Conservation (phyloP, 148 eudicot genomes). For the Fagopyrum homotropicum region DNA sequence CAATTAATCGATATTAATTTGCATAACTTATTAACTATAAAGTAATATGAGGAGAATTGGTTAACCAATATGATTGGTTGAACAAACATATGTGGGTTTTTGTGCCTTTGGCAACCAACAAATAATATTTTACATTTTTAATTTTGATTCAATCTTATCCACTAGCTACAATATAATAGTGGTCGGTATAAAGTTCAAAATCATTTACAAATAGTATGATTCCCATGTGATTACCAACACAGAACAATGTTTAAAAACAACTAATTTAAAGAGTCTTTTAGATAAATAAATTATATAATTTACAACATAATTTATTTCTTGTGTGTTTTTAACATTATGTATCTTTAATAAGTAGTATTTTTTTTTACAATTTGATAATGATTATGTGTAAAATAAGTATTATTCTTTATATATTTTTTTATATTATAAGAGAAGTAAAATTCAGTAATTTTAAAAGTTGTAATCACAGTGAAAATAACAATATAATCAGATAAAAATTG, state of each 20-base stretch:
- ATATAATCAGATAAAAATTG: background rate
- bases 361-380: background rate
- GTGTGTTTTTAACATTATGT: no score
- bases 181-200: background rate
- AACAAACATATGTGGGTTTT: background rate
- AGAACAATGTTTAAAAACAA: background rate
- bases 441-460: no score
- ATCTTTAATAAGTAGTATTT: no score
- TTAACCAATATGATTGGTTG: no score
- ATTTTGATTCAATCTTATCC: background rate
- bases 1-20: no score
- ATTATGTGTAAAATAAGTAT: background rate
- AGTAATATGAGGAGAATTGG: background rate
- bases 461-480: no score
- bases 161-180: background rate
- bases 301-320: no score
- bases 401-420: no score
- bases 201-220: background rate
- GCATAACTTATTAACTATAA: no score
- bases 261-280: background rate
- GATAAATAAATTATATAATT: no score
- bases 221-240: slow-evolving; percentile 6
- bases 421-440: no score
- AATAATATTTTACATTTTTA: background rate
- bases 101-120: background rate